Conservation (phyloP, 148 eudicot species). For the Rhododendron kiyosumense region DNA sequence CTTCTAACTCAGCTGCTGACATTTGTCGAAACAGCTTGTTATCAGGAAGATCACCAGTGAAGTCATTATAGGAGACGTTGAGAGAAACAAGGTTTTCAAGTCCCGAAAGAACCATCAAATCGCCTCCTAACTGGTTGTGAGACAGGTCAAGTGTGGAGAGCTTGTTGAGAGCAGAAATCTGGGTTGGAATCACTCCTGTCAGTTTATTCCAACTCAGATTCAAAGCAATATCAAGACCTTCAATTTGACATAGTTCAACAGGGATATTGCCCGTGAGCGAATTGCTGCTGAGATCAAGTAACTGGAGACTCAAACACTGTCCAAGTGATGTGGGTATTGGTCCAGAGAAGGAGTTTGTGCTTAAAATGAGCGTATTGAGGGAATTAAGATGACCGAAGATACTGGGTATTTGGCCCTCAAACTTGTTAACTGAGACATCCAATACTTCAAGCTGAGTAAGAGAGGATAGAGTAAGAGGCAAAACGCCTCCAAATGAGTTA, state of each 20-base stretch:
- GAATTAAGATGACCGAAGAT: conserved; percentile 56
- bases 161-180: conserved; percentile 51
- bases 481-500: conserved; percentile 38
- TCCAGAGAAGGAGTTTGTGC: conserved; percentile 54
- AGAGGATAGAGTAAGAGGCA: conserved; percentile 56
- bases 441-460: conserved; percentile 54
- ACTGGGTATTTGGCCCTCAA: conserved; percentile 49
- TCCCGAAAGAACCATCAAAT: conserved; percentile 36
- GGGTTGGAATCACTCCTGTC: conserved; percentile 54
- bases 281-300: conserved; percentile 76
- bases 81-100: conserved; percentile 65
- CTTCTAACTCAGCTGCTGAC: conserved; percentile 42
- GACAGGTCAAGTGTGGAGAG: conserved; percentile 71
- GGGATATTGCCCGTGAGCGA: conserved; percentile 53
- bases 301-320: conserved; percentile 56
- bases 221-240: conserved; percentile 64
- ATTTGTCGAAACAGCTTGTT: conserved; percentile 71
- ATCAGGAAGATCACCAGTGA: conserved; percentile 69
- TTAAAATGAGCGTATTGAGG: conserved; percentile 49
- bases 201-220: conserved; percentile 61
- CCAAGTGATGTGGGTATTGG: conserved; percentile 60
- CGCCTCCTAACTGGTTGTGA: conserved; percentile 54
- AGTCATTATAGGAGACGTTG: conserved; percentile 65
- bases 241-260: conserved; percentile 41
- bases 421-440: conserved; percentile 55